Conservation (phyloP, 2,329 filamentous ascomycete genomes). For the Claviceps fusiformis region DNA sequence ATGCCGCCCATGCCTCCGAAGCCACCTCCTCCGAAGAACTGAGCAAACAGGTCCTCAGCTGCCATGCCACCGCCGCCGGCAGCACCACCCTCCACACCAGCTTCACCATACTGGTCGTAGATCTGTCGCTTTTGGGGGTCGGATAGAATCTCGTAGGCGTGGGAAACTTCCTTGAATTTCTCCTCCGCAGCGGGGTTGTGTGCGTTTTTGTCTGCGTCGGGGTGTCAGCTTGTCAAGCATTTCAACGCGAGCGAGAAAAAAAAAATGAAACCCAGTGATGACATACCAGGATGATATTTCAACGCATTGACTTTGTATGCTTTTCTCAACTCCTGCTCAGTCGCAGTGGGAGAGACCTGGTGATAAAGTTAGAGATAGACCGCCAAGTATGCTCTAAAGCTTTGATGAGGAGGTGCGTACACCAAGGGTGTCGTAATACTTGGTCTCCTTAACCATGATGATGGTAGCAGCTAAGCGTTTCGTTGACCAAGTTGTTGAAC, state of each 20-base stretch:
- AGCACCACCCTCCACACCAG: constrained; percentile 80
- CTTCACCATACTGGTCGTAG: constrained; percentile 97
- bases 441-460: constrained; percentile 68
- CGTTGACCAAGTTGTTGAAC: constrained; percentile 1
- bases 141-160: constrained; percentile 89
- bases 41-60: constrained; percentile 88
- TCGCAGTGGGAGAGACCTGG: constrained; percentile 65
- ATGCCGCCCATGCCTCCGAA: constrained; percentile 52
- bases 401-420: constrained; percentile 35
- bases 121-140: constrained; percentile 82
- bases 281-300: constrained; percentile 71
- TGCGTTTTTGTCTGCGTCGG: constrained; percentile 72
- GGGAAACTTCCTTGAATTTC: constrained; percentile 96
- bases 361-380: neutral
- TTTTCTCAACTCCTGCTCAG: constrained; percentile 80
- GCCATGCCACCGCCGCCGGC: constrained; percentile 73
- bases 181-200: constrained; percentile 87
- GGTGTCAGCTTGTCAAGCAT: constrained; percentile 1
- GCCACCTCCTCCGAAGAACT: constrained; percentile 84
- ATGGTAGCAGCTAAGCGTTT: constrained; percentile 7
- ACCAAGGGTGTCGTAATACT: constrained; percentile 66
- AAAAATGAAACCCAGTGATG: constrained; percentile 6
- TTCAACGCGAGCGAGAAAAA: neutral
- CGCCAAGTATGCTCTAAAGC: neutral
- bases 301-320: constrained; percentile 74